Conservation (phyloP, 1,284 basidiomycete genomes). For the Ganoderma lingzhi region DNA sequence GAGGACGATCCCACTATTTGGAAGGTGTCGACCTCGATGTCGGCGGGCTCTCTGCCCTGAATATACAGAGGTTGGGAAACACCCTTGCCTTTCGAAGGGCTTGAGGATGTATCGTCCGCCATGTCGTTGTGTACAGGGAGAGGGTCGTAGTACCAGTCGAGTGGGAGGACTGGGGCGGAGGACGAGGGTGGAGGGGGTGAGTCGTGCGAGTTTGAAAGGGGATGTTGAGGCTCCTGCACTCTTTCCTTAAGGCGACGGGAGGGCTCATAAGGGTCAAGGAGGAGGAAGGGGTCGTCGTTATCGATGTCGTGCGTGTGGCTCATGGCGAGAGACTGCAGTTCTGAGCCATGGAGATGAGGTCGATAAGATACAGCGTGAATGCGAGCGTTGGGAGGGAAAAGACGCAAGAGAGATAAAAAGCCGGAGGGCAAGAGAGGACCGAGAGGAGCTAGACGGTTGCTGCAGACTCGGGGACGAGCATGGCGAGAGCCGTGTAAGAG, state of each 20-base stretch:
- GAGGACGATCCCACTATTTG: slow-evolving; percentile 20
- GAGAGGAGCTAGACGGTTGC: slow-evolving; percentile 13
- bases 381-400: slow-evolving; percentile 27
- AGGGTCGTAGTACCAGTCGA: slow-evolving; percentile 17
- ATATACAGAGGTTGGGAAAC: slow-evolving; percentile 57
- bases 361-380: slow-evolving; percentile 35
- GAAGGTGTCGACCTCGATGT: slow-evolving; percentile 48
- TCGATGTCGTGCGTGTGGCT: slow-evolving; percentile 57
- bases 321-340: slow-evolving; percentile 48
- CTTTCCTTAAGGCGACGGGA: slow-evolving; percentile 39
- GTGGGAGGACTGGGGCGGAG: slow-evolving; percentile 16
- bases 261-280: slow-evolving; percentile 58
- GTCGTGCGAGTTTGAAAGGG: slow-evolving; percentile 25
- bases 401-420: slow-evolving; percentile 2
- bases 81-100: slow-evolving; percentile 57
- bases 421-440: slow-evolving; percentile 3
- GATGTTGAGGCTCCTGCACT: slow-evolving; percentile 35
- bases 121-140: slow-evolving; percentile 24
- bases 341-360: slow-evolving; percentile 36
- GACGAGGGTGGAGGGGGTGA: slow-evolving; percentile 16
- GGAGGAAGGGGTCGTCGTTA: slow-evolving; percentile 61
- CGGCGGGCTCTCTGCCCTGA: slow-evolving; percentile 39
- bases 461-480: slow-evolving; percentile 12
- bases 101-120: slow-evolving; percentile 19
- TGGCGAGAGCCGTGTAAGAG: slow-evolving; percentile 14